Evolutionary conservation across 306 rosid species (phyloP), one percentile per base, ranked within the genome.

Genomic region (Neltuma alba): DNA sequence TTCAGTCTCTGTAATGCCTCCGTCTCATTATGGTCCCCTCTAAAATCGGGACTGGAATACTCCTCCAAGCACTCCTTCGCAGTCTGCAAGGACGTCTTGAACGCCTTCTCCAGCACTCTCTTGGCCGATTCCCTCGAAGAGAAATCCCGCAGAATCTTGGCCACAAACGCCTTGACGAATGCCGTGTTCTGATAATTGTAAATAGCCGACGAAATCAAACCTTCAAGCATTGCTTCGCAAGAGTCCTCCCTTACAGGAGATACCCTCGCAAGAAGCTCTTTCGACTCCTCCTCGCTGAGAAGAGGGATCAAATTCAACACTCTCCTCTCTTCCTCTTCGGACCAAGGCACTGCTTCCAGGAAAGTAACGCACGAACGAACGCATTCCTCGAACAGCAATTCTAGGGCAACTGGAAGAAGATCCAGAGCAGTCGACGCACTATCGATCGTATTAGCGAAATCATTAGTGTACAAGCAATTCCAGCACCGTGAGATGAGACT

Each of bases 301-400:
- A 87, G 82, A 3, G 98, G 98, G 72, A 94, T 86, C 61, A 94
- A 25, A 57, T 62, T 82, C 36, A 91, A 71, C 0, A 94, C 92
- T 45, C 92, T 83, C 67, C 45, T 80, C 74, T 94, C 98, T 42
- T 94, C 98, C 3, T 91, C 97, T n/a, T 92, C 97, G 8, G 88
- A 87, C 98, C 98, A 94, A 11, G 97, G 97, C 41, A 94, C 98
- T 18, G 97, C 97, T 81, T 92, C 97, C 1, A 94, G 97, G 50
- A 85, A 91, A 8, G 76, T 79, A 16, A 94, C 94, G 50, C 97
- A 94, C 70, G 82, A 85, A 11, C 82, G 83, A 34, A 92, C 91
- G 81, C 97, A 92, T 5, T 86, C 98, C 83, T 94, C 98, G 76
- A 94, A 94, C 7, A 94, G 89, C 4, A 94, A 72, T 61, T 92